A percentile compares a stretch with the other conserved stretches of the same genome.
Evolutionary conservation across 108 stramenopile genomes (phyloP).

Genomic region (Nitzschia palea): DNA sequence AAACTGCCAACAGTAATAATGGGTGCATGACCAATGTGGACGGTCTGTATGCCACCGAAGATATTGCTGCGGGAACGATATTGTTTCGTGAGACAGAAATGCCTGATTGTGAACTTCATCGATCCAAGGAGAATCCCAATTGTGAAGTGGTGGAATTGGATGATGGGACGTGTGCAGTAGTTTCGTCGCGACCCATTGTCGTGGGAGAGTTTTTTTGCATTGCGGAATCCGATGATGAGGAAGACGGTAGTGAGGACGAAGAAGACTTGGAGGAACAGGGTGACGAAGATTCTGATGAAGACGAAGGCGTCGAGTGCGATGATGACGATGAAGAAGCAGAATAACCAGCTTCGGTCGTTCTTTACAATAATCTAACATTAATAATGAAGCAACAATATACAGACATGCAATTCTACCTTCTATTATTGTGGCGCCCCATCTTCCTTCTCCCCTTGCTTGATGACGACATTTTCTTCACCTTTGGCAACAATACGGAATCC

Average conservation of each 20-base stretch:
- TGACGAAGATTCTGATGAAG: slow-evolving; percentile 29
- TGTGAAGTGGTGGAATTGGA: slow-evolving; percentile 74
- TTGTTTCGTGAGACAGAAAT: slow-evolving; percentile 65
- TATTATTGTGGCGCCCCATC: too few relatives aligned
- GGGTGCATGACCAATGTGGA: slow-evolving; percentile 78
- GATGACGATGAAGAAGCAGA: slow-evolving; percentile 12
- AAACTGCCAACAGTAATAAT: background rate
- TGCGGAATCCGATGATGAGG: slow-evolving; percentile 61
- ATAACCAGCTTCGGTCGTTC: too few relatives aligned
- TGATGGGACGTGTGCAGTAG: slow-evolving; percentile 80
- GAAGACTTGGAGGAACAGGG: slow-evolving; percentile 31
- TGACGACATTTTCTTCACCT: background rate
- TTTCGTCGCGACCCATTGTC: slow-evolving; percentile 55
- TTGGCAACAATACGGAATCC: slow-evolving; percentile 8
- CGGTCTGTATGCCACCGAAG: slow-evolving; percentile 78
- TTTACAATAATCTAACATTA: too few relatives aligned
- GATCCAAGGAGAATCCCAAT: slow-evolving; percentile 70
- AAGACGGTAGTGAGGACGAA: slow-evolving; percentile 29
- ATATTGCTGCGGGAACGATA: slow-evolving; percentile 79
- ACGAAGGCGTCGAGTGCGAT: slow-evolving; percentile 21
- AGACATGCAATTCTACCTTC: too few relatives aligned
- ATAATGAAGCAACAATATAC: too few relatives aligned
- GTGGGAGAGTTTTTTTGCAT: slow-evolving; percentile 88
- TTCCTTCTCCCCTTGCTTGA: background rate
- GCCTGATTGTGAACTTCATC: slow-evolving; percentile 40